phyloP scores from a whole-genome alignment of 352 stramenopile genomes.

The Globisporangium echinulatum region DNA sequence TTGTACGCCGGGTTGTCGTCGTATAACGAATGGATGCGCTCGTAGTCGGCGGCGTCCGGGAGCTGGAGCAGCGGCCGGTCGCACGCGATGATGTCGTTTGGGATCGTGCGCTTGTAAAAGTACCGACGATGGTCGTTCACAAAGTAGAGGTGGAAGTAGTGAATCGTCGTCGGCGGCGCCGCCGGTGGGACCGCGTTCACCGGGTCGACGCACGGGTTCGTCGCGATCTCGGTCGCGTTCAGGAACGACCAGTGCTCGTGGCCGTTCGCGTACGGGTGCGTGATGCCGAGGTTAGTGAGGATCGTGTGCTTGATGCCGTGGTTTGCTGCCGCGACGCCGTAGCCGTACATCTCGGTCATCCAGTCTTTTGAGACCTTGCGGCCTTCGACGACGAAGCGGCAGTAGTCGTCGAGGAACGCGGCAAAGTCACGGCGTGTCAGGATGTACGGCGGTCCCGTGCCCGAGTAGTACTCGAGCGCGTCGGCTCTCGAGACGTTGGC shows the following conservation, averaged over 20 bases:
- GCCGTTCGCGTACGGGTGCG: constrained; percentile 23
- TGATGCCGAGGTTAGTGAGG: constrained; percentile 34
- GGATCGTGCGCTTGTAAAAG: constrained; percentile 6
- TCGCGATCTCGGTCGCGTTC: constrained; percentile 9
- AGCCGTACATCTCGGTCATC: constrained; percentile 63
- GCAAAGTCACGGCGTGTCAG: constrained; percentile 24
- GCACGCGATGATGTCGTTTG: constrained; percentile 4
- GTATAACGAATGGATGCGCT: constrained; percentile 1
- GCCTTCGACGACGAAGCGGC: constrained; percentile 12
- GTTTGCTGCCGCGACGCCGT: constrained; percentile 43
- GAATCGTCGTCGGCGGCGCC: not conserved
- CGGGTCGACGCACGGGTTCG: constrained; percentile 26
- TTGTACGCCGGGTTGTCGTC: constrained; percentile 2
- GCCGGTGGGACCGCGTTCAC: not conserved
- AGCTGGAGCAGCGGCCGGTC: not conserved
- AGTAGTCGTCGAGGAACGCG: constrained; percentile 24
- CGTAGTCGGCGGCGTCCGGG: not conserved
- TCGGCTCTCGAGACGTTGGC: constrained; percentile 11
- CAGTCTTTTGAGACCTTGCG: constrained; percentile 21
- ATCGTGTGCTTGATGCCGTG: constrained; percentile 51
- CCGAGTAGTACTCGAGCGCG: constrained; percentile 19
- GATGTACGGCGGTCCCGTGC: constrained; percentile 24
- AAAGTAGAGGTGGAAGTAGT: constrained; percentile 6
- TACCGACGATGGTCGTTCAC: constrained; percentile 1
- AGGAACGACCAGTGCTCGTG: constrained; percentile 45